A percentile compares a stretch with the other conserved stretches of the same genome.
phyloP scores from a whole-genome alignment of 179 eudicot species.

The Gypsophila paniculata region DNA sequence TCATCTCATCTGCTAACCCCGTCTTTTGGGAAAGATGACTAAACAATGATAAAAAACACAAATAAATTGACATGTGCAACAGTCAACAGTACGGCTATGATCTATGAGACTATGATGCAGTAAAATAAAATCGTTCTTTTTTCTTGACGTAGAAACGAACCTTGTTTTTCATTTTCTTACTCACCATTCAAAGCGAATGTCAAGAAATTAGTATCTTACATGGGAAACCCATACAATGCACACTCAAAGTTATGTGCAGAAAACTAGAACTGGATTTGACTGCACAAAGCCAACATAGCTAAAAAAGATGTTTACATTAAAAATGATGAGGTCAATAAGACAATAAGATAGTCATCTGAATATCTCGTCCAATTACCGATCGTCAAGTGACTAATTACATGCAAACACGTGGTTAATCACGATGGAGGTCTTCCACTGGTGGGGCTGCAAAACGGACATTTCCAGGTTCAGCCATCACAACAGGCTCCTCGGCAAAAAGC shows the following conservation, averaged over 20 bases:
- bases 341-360: slow-evolving; percentile 16
- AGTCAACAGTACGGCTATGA: not conserved
- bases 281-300: slow-evolving; percentile 20
- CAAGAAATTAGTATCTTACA: not conserved
- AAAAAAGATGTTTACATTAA: slow-evolving; percentile 13
- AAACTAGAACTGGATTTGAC: slow-evolving; percentile 8
- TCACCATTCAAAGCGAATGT: not conserved
- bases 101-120: not conserved
- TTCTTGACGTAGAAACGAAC: not conserved
- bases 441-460: slow-evolving; percentile 82
- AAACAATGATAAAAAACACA: no score
- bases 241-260: not conserved
- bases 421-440: slow-evolving; percentile 48
- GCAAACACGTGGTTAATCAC: slow-evolving; percentile 27
- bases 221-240: not conserved
- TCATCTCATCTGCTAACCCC: slow-evolving; percentile 61
- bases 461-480: slow-evolving; percentile 67
- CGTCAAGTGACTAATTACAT: slow-evolving; percentile 28
- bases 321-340: slow-evolving; percentile 21
- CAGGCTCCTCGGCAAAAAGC: slow-evolving; percentile 84
- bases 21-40: no score
- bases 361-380: slow-evolving; percentile 8
- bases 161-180: no score
- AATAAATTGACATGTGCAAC: no score
- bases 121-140: not conserved